Base-by-base conservation (phyloP, 106 monocot species). In the Narthecium ossifragum region DNA sequence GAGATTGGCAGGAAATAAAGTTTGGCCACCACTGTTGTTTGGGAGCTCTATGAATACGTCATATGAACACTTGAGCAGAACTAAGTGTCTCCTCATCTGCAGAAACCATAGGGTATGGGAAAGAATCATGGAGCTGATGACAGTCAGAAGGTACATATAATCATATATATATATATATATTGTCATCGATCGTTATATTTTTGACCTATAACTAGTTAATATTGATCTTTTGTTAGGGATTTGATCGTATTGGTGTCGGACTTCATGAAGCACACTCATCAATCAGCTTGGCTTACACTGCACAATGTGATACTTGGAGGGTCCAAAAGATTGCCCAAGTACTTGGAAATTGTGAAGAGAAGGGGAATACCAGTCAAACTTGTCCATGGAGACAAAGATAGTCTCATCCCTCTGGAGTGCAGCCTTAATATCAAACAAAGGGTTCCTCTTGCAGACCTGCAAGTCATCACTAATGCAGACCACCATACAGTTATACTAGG, bases 1-100 rank as follows among this genome's bases (percentile, higher is more conserved):
- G 63, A 51, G 26, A 63, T 79, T 94, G 69, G 93, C 93, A 49
- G 85, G 89, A 64, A 71, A 85, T 36, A 36, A 72, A 63, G 74
- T 94, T 26, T 94, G 93, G 93, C 93, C 93, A 31, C 55, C 70
- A 31, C 76, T 89, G 7, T 75, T 78, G 11, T 94, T 94, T 51
- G 93, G 89, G 26, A 74, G 77, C 13, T 88, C 93, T 13, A 56
- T 94, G 75, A 85, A 80, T 1, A 85, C 82, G 53, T 94, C 89
- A 89, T 94, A 94, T 64, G 93, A 94, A 82, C 93, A 94, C 69
- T 78, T 94, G n/a, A 89, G 93, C 59, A 34, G 93, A 57, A 88
- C 82, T 13, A 74, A 80, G 1, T 89, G 93, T 58, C 67, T 94
- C 21, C 55, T 86, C 18, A 71, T 89, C 11, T 89, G 89, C 75